These are phyloP conservation scores for Eucalyptus sp. DNA, from an alignment of 345 rosid genomes.

Conservation along the genomic window DNA sequence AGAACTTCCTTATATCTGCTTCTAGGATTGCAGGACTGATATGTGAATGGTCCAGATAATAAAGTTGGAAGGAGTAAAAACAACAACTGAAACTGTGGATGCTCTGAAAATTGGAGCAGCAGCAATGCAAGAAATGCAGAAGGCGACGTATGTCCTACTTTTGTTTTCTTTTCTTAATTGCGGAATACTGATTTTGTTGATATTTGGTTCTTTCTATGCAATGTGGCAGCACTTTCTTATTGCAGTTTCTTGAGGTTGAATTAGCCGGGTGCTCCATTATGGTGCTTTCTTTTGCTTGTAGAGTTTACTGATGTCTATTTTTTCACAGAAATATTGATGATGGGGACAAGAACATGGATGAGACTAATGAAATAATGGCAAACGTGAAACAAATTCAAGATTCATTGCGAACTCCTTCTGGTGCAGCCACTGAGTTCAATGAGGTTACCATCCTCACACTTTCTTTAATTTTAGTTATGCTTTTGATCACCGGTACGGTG, in stretches of 20 bases:
- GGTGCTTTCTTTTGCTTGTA: neutral
- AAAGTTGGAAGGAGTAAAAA: conserved; percentile 86
- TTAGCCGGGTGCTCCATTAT: neutral
- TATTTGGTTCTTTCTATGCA: neutral
- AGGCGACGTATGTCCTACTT: conserved; percentile 53
- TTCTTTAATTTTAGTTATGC: neutral
- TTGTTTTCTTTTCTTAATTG: neutral
- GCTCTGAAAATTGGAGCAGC: conserved; percentile 89
- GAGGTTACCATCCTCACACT: neutral
- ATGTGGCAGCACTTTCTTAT: neutral
- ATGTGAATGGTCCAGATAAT: conserved; percentile 45
- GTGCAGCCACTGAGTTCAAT: conserved; percentile 3
- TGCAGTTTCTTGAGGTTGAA: neutral
- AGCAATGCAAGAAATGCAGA: conserved; percentile 30
- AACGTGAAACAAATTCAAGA: too few species aligned
- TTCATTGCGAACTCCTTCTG: conserved; percentile 25
- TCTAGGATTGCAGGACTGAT: neutral
- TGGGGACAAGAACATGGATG: fast-evolving
- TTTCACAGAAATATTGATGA: conserved; percentile 66
- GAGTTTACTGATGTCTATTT: neutral
- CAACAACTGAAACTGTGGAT: conserved; percentile 92
- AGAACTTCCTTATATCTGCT: neutral
- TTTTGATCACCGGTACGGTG: neutral
- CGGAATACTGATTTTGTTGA: too few species aligned
- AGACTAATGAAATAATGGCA: too few species aligned